Base-by-base conservation (phyloP, 345 rosid species). In the Viola odorata region DNA sequence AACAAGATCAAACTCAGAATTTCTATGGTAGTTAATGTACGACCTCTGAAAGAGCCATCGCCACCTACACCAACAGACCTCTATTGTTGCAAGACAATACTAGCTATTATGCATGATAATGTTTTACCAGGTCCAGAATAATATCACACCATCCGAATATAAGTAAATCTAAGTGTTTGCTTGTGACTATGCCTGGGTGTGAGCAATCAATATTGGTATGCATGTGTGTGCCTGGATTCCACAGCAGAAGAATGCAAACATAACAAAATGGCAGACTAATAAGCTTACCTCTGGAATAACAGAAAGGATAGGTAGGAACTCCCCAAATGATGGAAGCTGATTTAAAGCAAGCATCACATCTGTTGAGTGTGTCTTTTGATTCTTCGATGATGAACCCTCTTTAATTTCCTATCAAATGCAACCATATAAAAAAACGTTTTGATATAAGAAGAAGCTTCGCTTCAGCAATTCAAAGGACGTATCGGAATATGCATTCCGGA, bases 271-370 rank as follows among this genome's bases (percentile, higher is more conserved):
- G 10, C 16, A 50, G 12, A 42, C 14, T 17, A 3, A 58, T 5
- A 36, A 58, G 36, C 61, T 69, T 65, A 87, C 98, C 91, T 91
- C 96, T 12, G 84, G 73, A 75, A 91, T 68, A 62, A 75, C 74
- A 54, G 98, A 85, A 69, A 91, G 85, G 62, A 81, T 44, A 16
- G 88, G 86, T 41, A 85, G 69, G 60, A 91, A 70, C 58, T 87
- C 87, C 78, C 81, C 81, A 55, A 79, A 81, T 45, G 90, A 77
- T 57, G 81, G 79, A 67, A 84, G 73, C 53, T 74, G 83, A 68
- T 80, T 60, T 60, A 77, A 57, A 57, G 63, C 48, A 11, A 75
- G 72, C 16, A 80, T 73, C n/a, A 66, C 73, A 71, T 82, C 85
- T 17, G 74, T 72, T 40, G 65, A 37, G 53, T 77, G 58, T 38